Evolutionary conservation across 2,329 filamentous ascomycete genomes (phyloP).

Genomic region (Verticillium nubilum): DNA sequence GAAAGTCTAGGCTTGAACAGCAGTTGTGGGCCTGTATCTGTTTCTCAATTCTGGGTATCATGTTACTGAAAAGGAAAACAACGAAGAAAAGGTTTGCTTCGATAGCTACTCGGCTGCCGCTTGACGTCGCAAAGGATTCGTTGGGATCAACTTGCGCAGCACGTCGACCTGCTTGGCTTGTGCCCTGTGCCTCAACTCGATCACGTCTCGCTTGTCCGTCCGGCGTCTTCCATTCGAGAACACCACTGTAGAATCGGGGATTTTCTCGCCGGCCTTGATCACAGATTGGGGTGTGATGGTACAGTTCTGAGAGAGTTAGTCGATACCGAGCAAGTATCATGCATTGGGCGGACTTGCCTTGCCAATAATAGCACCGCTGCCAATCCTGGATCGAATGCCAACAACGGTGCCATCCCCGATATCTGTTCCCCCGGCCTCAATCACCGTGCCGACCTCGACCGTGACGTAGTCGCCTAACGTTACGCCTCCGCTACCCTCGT

Average conservation of each 20-base stretch:
- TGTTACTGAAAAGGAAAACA: neutral
- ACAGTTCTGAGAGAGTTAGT: slow-evolving; percentile 48
- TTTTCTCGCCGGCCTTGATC: slow-evolving; percentile 48
- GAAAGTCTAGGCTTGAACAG: too few relatives aligned
- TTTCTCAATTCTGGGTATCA: neutral
- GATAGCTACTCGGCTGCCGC: neutral
- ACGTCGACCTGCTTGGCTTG: slow-evolving; percentile 65
- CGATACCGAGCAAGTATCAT: neutral
- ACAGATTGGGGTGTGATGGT: slow-evolving; percentile 62
- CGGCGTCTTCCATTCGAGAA: slow-evolving; percentile 59
- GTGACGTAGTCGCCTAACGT: slow-evolving; percentile 55
- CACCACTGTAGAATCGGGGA: slow-evolving; percentile 65
- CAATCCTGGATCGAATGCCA: slow-evolving; percentile 55
- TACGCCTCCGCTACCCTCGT: slow-evolving; percentile 39
- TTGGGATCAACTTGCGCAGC: slow-evolving; percentile 60
- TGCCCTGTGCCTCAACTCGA: slow-evolving; percentile 57
- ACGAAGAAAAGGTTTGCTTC: too few relatives aligned
- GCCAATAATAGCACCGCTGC: slow-evolving; percentile 55
- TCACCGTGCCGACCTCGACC: slow-evolving; percentile 51
- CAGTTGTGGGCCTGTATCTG: too few relatives aligned
- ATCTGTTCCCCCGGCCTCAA: slow-evolving; percentile 59
- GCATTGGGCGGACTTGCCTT: slow-evolving; percentile 37
- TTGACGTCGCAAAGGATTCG: slow-evolving; percentile 49
- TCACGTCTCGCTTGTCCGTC: slow-evolving; percentile 53
- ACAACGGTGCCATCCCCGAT: slow-evolving; percentile 56